Conservation (phyloP, 768 basidiomycete species). For the Pleurotus citrinopileatus region DNA sequence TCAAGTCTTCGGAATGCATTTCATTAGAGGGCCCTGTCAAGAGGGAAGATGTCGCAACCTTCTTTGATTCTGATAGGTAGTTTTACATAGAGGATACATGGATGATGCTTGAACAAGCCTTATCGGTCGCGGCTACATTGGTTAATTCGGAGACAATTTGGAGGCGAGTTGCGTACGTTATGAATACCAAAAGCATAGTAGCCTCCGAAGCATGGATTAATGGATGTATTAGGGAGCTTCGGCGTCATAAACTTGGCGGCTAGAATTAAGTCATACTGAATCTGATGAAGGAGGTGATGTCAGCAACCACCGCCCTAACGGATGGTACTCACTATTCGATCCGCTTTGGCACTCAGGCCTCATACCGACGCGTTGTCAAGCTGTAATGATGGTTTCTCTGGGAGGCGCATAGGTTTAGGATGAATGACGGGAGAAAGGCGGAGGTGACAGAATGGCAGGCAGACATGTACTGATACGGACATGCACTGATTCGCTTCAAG, state of each 20-base stretch:
- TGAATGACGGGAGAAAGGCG: too few relatives aligned
- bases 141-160: neutral
- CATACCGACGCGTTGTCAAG: neutral
- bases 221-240: too few relatives aligned
- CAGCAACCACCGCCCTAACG: neutral
- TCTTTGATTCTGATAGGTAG: neutral
- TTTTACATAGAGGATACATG: too few relatives aligned
- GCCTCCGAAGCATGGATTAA: too few relatives aligned
- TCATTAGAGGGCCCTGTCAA: neutral
- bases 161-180: neutral
- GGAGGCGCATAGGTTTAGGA: neutral
- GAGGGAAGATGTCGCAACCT: neutral
- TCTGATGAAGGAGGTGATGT: neutral
- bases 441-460: slow-evolving; percentile 2
- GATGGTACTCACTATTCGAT: neutral
- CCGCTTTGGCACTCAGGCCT: neutral
- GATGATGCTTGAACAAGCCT: too few relatives aligned
- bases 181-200: neutral
- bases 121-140: too few relatives aligned
- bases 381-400: slow-evolving; percentile 1
- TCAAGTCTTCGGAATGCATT: neutral
- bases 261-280: neutral
- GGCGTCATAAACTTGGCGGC: neutral
- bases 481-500: neutral
- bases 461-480: neutral